Conservation (phyloP, 2,329 filamentous ascomycete genomes). For the Hymenoscyphus salicellus region DNA sequence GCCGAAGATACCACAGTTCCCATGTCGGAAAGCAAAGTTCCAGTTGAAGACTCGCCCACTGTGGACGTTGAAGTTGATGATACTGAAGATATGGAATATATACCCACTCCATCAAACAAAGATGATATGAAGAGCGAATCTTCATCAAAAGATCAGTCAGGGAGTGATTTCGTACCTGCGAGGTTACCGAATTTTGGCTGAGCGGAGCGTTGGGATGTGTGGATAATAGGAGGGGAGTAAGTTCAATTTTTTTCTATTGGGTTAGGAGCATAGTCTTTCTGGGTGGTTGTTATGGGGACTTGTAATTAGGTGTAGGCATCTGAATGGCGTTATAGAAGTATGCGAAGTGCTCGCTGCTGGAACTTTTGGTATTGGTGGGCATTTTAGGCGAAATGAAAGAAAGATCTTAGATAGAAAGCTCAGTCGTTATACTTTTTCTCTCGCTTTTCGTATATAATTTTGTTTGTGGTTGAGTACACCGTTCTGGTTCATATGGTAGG, state of each 20-base stretch:
- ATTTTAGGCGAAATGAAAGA: background rate
- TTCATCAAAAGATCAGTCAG: slow-evolving; percentile 24
- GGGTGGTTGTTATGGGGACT: background rate
- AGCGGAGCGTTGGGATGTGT: slow-evolving; percentile 3
- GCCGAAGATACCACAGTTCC: slow-evolving; percentile 35
- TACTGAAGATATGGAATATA: slow-evolving; percentile 12
- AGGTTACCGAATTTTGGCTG: slow-evolving; percentile 54
- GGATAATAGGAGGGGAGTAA: background rate
- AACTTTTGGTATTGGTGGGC: slow-evolving; percentile 10
- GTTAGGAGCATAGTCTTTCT: background rate
- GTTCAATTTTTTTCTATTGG: background rate
- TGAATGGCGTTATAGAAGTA: slow-evolving; percentile 30
- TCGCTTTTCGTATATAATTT: background rate
- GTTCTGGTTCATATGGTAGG: too few species aligned
- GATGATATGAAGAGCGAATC: slow-evolving; percentile 1
- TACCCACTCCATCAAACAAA: slow-evolving; percentile 1
- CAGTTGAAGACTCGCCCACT: slow-evolving; percentile 29
- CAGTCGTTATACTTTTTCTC: background rate
- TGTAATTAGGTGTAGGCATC: slow-evolving; percentile 12
- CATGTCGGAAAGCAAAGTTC: slow-evolving; percentile 24
- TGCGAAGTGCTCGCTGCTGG: slow-evolving; percentile 38
- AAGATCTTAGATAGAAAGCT: background rate
- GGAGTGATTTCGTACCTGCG: slow-evolving; percentile 53
- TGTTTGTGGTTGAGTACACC: background rate
- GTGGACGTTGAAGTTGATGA: slow-evolving; percentile 27